Conservation (phyloP, 345 rosid species). For the Ceriops zippeliana region DNA sequence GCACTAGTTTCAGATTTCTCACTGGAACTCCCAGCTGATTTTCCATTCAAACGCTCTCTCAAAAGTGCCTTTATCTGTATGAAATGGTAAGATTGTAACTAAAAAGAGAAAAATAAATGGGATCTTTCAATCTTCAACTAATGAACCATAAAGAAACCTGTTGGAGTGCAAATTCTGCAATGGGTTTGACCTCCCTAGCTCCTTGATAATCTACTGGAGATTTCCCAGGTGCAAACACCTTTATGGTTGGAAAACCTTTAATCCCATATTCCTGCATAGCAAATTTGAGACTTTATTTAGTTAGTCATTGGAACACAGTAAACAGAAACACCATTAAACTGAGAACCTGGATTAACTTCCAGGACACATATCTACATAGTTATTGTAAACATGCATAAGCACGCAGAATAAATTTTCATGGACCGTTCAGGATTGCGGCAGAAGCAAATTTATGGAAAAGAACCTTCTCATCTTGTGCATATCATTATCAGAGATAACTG, state of each 20-base stretch:
- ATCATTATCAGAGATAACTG: background rate
- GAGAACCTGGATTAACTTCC: background rate
- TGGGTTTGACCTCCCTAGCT: constrained; percentile 84
- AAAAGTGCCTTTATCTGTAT: constrained; percentile 69
- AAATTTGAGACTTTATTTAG: constrained; percentile 6
- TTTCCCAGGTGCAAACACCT: constrained; percentile 84
- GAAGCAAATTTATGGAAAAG: background rate
- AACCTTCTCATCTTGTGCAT: background rate
- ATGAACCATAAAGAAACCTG: constrained; percentile 50
- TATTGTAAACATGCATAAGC: background rate
- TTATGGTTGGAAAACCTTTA: constrained; percentile 85
- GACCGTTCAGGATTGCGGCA: too few species aligned
- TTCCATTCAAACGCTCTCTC: constrained; percentile 79
- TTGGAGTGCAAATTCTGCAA: constrained; percentile 60
- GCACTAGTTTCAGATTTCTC: constrained; percentile 76
- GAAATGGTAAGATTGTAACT: constrained; percentile 8
- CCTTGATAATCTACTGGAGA: constrained; percentile 90
- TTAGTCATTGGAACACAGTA: background rate
- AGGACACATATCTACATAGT: background rate
- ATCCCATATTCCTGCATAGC: constrained; percentile 79
- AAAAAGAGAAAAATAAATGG: background rate
- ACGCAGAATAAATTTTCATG: too few species aligned
- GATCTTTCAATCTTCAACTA: background rate
- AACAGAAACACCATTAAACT: background rate
- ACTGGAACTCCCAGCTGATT: constrained; percentile 69